A percentile compares a stretch with the other conserved stretches of the same genome.
Evolutionary conservation across 495 filamentous ascomycete genomes (phyloP).

Genomic region (Aspergillus homomorphus): DNA sequence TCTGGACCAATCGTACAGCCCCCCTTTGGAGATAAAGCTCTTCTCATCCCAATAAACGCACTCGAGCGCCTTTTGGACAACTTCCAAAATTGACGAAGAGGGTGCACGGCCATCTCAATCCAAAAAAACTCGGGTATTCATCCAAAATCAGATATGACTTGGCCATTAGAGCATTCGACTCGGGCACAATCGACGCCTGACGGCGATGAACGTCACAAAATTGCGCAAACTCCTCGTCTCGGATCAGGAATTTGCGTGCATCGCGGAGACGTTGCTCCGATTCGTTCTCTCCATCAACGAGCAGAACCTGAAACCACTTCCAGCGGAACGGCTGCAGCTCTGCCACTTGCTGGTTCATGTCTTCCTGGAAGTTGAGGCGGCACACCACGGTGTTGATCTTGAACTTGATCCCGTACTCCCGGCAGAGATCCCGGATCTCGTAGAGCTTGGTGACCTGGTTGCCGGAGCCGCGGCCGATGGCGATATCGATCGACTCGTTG

Average conservation of each 20-base stretch:
- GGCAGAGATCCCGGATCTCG: constrained; percentile 43
- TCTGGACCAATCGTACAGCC: constrained; percentile 52
- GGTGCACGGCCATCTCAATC: constrained; percentile 42
- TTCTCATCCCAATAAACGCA: constrained; percentile 51
- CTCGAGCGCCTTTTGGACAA: constrained; percentile 48
- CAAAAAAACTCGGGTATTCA: constrained; percentile 54
- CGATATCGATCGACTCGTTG: constrained; percentile 48
- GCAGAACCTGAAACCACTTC: constrained; percentile 58
- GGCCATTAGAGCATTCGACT: constrained; percentile 53
- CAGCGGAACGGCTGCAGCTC: constrained; percentile 52
- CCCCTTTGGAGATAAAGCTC: constrained; percentile 45
- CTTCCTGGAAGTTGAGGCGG: constrained; percentile 48
- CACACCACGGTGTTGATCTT: constrained; percentile 60
- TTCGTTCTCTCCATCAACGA: constrained; percentile 56
- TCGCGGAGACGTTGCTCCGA: constrained; percentile 41
- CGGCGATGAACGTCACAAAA: constrained; percentile 49
- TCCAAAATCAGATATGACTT: constrained; percentile 53
- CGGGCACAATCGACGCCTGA: constrained; percentile 44
- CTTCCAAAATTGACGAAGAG: constrained; percentile 45
- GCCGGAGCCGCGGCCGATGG: constrained; percentile 49
- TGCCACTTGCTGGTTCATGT: constrained; percentile 48
- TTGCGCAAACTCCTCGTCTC: constrained; percentile 42
- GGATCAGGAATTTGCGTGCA: constrained; percentile 46
- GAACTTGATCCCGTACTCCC: constrained; percentile 48
- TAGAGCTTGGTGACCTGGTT: constrained; percentile 44